A percentile compares a stretch with the other conserved stretches of the same genome.
phyloP scores from a whole-genome alignment of 257 asterid species.

The Ehretia macrophylla region DNA sequence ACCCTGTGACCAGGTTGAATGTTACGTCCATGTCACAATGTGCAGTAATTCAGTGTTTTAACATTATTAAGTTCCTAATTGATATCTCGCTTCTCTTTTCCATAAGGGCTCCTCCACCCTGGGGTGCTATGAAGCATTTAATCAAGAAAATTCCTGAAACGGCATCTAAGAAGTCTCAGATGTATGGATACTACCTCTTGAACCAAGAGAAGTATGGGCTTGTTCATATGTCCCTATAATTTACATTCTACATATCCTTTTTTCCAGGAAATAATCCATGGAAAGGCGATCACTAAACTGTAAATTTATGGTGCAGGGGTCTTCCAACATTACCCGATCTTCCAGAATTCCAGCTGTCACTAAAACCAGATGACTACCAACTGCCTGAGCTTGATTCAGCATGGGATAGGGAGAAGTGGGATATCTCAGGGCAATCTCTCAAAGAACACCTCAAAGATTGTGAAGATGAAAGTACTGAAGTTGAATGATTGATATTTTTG shows the following conservation, averaged over 20 bases:
- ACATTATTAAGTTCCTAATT: neutral
- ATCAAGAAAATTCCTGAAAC: slow-evolving; percentile 79
- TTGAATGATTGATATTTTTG: slow-evolving; percentile 5
- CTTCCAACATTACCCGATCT: slow-evolving; percentile 54
- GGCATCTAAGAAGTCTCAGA: slow-evolving; percentile 65
- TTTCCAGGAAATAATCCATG: neutral
- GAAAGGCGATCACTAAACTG: neutral
- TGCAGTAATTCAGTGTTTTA: neutral
- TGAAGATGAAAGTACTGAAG: slow-evolving; percentile 22
- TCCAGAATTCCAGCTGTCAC: slow-evolving; percentile 75
- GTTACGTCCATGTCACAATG: neutral
- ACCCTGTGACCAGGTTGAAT: slow-evolving; percentile 65
- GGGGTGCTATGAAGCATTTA: slow-evolving; percentile 80
- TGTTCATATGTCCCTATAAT: no score
- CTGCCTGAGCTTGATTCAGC: slow-evolving; percentile 54
- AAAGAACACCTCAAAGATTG: slow-evolving; percentile 40
- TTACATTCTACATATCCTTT: no score
- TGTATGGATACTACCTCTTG: slow-evolving; percentile 58
- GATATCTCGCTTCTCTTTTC: neutral
- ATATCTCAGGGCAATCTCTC: slow-evolving; percentile 41
- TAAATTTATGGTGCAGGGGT: slow-evolving; percentile 25
- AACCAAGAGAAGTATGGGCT: slow-evolving; percentile 59
- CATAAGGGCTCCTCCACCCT: slow-evolving; percentile 62
- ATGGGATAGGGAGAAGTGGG: slow-evolving; percentile 55
- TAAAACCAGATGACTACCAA: slow-evolving; percentile 71